Conservation (phyloP, 257 asterid genomes). For the Ilex aquifolium region DNA sequence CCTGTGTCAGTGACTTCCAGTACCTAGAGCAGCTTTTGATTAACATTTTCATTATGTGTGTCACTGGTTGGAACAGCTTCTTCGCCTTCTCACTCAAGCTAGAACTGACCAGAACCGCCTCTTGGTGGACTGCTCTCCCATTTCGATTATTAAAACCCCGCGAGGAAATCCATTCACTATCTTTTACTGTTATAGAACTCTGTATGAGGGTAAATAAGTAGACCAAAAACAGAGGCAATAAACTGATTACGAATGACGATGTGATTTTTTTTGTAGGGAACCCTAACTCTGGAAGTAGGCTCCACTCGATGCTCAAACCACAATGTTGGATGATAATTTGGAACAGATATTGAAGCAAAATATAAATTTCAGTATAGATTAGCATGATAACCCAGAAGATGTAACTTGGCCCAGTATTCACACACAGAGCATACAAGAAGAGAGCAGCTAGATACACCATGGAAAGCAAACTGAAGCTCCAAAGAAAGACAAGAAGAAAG, state of each 20-base stretch:
- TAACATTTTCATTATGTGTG: slow-evolving; percentile 36
- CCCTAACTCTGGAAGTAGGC: slow-evolving; percentile 64
- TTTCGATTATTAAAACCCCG: slow-evolving; percentile 45
- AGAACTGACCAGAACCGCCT: slow-evolving; percentile 30
- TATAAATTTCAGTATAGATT: slow-evolving; percentile 79
- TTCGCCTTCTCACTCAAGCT: slow-evolving; percentile 57
- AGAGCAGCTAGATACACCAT: slow-evolving; percentile 85
- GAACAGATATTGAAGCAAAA: slow-evolving; percentile 80
- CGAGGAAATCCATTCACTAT: slow-evolving; percentile 79
- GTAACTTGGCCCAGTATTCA: slow-evolving; percentile 87
- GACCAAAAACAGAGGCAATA: slow-evolving; percentile 85
- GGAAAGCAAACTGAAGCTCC: slow-evolving; percentile 99
- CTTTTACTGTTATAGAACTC: slow-evolving; percentile 97
- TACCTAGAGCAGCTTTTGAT: slow-evolving; percentile 60
- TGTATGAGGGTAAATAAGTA: slow-evolving; percentile 88
- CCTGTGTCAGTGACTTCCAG: slow-evolving; percentile 98
- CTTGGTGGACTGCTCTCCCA: slow-evolving; percentile 37
- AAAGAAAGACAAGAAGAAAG: slow-evolving; percentile 75
- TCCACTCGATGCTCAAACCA: slow-evolving; percentile 72
- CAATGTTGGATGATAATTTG: slow-evolving; percentile 94
- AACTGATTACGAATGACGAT: slow-evolving; percentile 80
- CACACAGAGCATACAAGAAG: slow-evolving; percentile 89
- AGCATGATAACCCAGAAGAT: slow-evolving; percentile 91
- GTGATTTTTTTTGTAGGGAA: slow-evolving; percentile 73
- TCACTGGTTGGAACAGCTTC: slow-evolving; percentile 37